phyloP scores from a whole-genome alignment of 495 filamentous ascomycete species.

The Lentithecium fluviatile region DNA sequence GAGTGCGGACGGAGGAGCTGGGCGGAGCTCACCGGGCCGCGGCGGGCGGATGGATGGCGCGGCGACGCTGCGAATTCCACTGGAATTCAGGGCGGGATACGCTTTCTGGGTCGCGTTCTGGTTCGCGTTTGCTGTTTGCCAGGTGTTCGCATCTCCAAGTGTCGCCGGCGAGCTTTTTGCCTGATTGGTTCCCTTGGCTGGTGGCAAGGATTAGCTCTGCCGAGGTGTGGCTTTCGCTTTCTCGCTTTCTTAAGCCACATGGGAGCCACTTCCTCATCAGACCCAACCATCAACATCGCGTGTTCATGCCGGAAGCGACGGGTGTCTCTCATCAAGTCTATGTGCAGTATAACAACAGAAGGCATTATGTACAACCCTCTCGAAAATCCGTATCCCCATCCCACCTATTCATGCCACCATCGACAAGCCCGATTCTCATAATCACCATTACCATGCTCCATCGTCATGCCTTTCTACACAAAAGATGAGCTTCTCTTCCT shows the following conservation, averaged over 20 bases:
- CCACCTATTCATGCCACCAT: background rate
- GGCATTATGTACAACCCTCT: background rate
- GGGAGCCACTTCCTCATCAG: too few relatives aligned
- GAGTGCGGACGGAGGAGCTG: conserved; percentile 22
- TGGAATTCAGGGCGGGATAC: background rate
- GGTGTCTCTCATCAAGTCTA: too few relatives aligned
- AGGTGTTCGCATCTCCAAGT: conserved; percentile 5
- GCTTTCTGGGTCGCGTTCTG: background rate
- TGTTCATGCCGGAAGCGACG: too few relatives aligned
- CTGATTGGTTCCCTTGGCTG: background rate
- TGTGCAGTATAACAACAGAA: too few relatives aligned
- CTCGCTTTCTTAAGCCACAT: too few relatives aligned
- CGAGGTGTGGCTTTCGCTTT: background rate
- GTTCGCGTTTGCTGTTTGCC: background rate
- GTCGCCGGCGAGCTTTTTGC: background rate
- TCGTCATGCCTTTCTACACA: conserved; percentile 1
- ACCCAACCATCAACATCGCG: too few relatives aligned
- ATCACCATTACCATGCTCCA: conserved; percentile 3
- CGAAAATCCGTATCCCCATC: background rate
- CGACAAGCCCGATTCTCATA: background rate
- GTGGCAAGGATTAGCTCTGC: background rate
- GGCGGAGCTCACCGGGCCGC: conserved; percentile 29
- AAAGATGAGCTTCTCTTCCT: conserved; percentile 13
- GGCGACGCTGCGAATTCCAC: background rate
- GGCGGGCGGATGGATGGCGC: conserved; percentile 7